Conservation (phyloP, 2,329 filamentous ascomycete species). For the Neurospora sp. region DNA sequence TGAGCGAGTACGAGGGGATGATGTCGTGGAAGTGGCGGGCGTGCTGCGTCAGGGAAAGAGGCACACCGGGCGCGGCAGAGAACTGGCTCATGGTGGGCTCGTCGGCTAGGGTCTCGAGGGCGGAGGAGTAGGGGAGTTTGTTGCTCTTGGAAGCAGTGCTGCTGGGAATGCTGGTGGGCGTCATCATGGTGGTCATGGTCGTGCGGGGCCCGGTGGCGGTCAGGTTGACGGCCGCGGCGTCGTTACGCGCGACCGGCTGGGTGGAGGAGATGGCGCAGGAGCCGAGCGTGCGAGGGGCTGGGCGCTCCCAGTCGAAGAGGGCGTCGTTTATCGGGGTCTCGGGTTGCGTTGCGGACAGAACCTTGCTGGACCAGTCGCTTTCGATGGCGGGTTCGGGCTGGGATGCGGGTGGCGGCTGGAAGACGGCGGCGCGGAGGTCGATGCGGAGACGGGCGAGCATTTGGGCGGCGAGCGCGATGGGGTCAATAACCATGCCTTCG, state of each 20-base stretch:
- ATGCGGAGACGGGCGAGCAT: conserved; percentile 90
- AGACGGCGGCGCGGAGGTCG: conserved; percentile 56
- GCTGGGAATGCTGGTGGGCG: neutral
- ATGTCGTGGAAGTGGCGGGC: conserved; percentile 86
- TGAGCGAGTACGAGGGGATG: conserved; percentile 75
- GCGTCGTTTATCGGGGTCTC: conserved; percentile 65
- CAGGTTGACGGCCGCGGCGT: conserved; percentile 26
- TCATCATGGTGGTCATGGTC: conserved; percentile 15
- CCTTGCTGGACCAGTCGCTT: conserved; percentile 45
- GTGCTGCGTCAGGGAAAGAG: conserved; percentile 77
- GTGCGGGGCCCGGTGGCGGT: conserved; percentile 7
- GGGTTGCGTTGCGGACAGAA: conserved; percentile 73
- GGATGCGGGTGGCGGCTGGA: neutral
- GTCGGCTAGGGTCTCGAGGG: conserved; percentile 60
- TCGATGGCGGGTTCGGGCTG: conserved; percentile 60
- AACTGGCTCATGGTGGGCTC: conserved; percentile 86
- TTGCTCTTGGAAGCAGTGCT: neutral
- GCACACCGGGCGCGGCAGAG: conserved; percentile 65
- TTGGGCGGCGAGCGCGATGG: conserved; percentile 76
- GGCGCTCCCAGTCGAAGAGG: conserved; percentile 81
- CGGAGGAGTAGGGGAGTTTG: conserved; percentile 18
- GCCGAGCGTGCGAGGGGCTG: conserved; percentile 44
- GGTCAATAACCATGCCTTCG: conserved; percentile 68
- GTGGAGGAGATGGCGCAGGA: conserved; percentile 36
- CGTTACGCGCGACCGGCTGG: conserved; percentile 32